These are phyloP conservation scores for Cyclotella kingstonii DNA, from an alignment of 108 stramenopile species.

Conservation along the genomic window DNA sequence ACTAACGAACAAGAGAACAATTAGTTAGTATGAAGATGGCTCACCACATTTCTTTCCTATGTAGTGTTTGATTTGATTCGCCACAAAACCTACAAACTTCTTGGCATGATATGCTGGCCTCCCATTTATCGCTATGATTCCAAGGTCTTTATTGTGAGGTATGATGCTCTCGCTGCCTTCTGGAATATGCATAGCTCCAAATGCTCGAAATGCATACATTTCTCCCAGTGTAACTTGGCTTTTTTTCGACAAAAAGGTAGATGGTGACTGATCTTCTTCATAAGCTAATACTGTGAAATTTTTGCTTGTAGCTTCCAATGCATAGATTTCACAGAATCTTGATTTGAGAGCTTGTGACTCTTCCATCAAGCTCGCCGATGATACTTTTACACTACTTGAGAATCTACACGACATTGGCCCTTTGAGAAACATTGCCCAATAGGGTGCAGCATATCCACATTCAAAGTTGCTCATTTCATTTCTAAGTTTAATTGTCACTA, in stretches of 20 bases:
- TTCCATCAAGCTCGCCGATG: slow-evolving; percentile 1
- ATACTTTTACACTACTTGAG: not conserved
- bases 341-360: slow-evolving; percentile 12
- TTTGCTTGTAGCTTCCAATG: not conserved
- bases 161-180: not conserved
- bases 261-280: slow-evolving; percentile 6
- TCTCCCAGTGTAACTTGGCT: no score
- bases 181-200: slow-evolving; percentile 11
- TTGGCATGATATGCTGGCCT: not conserved
- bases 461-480: slow-evolving; percentile 11
- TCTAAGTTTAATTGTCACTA: slow-evolving; percentile 15
- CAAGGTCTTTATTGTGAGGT: slow-evolving; percentile 13
- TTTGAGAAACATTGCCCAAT: not conserved
- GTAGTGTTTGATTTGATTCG: not conserved
- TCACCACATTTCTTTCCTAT: slow-evolving; percentile 3
- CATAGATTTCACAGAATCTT: slow-evolving; percentile 11
- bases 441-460: not conserved
- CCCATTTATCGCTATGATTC: slow-evolving; percentile 21
- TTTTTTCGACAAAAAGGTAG: not conserved
- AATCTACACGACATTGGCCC: slow-evolving; percentile 6
- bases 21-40: not conserved
- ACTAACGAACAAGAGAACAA: not conserved
- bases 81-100: slow-evolving; percentile 15
- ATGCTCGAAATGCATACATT: slow-evolving; percentile 16
- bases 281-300: not conserved